Conservation (phyloP, 2,329 filamentous ascomycete genomes). For the Ophiostoma pallidulum region DNA sequence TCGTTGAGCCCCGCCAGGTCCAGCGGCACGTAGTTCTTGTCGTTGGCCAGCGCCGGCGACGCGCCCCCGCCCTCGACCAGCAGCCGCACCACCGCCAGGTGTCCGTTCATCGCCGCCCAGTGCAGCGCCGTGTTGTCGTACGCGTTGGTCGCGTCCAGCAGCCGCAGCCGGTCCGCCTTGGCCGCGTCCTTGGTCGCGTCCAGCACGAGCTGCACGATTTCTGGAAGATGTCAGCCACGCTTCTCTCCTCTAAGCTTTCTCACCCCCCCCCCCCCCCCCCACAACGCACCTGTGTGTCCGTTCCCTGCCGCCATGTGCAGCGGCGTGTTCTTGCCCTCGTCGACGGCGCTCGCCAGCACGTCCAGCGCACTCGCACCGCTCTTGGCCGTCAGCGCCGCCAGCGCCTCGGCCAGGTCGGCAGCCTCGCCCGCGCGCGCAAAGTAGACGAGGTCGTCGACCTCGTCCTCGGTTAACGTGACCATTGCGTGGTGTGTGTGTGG, state of each 20-base stretch:
- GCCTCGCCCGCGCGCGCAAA: slow-evolving; percentile 70
- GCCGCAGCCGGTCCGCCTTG: slow-evolving; percentile 35
- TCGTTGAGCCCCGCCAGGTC: slow-evolving; percentile 64
- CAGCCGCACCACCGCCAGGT: slow-evolving; percentile 68
- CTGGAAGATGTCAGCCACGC: slow-evolving; percentile 21
- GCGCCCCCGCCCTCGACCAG: slow-evolving; percentile 71
- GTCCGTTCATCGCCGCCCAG: slow-evolving; percentile 87
- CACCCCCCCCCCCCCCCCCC: too few relatives aligned
- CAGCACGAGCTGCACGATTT: slow-evolving; percentile 36
- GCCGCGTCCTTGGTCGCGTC: slow-evolving; percentile 32
- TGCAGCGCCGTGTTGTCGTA: slow-evolving; percentile 87
- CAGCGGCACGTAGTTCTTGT: slow-evolving; percentile 71
- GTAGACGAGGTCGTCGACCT: slow-evolving; percentile 88
- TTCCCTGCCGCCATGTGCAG: slow-evolving; percentile 92
- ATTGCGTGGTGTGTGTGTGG: slow-evolving; percentile 19
- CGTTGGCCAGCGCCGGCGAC: slow-evolving; percentile 68
- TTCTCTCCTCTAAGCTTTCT: too few relatives aligned
- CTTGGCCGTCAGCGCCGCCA: slow-evolving; percentile 55
- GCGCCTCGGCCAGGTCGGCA: slow-evolving; percentile 50
- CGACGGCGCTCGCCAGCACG: slow-evolving; percentile 54
- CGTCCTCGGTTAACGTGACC: slow-evolving; percentile 55
- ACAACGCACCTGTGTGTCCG: slow-evolving; percentile 61
- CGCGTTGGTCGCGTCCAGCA: slow-evolving; percentile 62
- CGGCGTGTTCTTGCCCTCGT: slow-evolving; percentile 68
- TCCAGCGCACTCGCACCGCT: slow-evolving; percentile 46